These are phyloP conservation scores for Fusarium sp. DNA, from an alignment of 2,329 filamentous ascomycete species.

Conservation along the genomic window DNA sequence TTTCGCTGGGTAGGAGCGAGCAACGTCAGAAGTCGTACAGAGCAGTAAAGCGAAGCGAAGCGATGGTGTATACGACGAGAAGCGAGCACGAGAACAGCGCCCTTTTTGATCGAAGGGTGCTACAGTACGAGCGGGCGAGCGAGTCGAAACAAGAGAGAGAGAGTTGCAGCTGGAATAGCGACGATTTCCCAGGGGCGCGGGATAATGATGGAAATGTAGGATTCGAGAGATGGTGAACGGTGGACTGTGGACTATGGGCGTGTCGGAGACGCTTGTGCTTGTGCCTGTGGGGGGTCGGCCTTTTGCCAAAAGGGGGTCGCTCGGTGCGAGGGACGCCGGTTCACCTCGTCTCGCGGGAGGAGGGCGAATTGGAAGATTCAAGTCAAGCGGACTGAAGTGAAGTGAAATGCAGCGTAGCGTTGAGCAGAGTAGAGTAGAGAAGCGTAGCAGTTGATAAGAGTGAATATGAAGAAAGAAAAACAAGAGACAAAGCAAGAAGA, in stretches of 20 bases:
- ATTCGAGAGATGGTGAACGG: constrained; percentile 37
- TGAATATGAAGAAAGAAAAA: constrained; percentile 35
- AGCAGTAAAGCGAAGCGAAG: constrained; percentile 31
- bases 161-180: constrained; percentile 35
- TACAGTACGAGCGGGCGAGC: constrained; percentile 9
- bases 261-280: constrained; percentile 42
- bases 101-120: constrained; percentile 21
- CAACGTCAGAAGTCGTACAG: constrained; percentile 30
- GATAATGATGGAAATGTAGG: constrained; percentile 45
- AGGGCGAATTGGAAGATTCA: constrained; percentile 18
- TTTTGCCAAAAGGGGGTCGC: constrained; percentile 46
- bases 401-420: neutral
- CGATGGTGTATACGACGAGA: constrained; percentile 32
- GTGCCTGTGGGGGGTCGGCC: constrained; percentile 34
- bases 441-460: constrained; percentile 23
- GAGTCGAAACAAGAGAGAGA: constrained; percentile 11
- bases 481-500: constrained; percentile 19
- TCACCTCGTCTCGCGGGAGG: constrained; percentile 39
- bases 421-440: constrained; percentile 5
- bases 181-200: constrained; percentile 35
- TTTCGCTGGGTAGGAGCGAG: constrained; percentile 39
- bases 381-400: neutral
- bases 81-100: constrained; percentile 34
- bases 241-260: constrained; percentile 34
- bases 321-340: constrained; percentile 45